Percentiles rank a stretch among this genome's conserved stretches.
Evolutionary conservation across 2,329 filamentous ascomycete genomes (phyloP).

Genomic region (Epicoccum nigrum): DNA sequence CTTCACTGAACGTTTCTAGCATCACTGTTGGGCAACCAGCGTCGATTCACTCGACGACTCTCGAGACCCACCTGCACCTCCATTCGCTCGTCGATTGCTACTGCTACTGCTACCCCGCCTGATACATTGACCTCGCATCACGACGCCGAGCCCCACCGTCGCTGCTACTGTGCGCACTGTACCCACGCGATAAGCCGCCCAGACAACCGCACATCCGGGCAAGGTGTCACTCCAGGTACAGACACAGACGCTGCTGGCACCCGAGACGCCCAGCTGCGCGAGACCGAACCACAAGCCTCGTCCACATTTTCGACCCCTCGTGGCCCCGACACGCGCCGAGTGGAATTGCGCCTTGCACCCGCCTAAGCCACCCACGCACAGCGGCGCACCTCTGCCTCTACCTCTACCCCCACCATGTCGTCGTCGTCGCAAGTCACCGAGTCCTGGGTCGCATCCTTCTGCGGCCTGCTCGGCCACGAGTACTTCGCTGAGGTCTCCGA

Average conservation of each 20-base stretch:
- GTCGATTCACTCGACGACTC: neutral
- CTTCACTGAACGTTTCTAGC: neutral
- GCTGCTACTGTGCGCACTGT: constrained; percentile 12
- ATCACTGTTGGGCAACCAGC: neutral
- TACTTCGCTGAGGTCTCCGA: constrained; percentile 99
- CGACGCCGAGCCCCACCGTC: constrained; percentile 17
- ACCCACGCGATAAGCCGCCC: constrained; percentile 12
- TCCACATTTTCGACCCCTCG: constrained; percentile 39
- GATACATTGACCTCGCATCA: constrained; percentile 7
- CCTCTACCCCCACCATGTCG: constrained; percentile 52
- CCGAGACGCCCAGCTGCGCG: constrained; percentile 5
- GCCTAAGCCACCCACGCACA: constrained; percentile 22
- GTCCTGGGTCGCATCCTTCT: constrained; percentile 98
- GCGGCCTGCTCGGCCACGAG: constrained; percentile 92
- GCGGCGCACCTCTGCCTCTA: constrained; percentile 17
- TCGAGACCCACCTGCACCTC: constrained; percentile 1
- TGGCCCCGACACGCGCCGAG: constrained; percentile 22
- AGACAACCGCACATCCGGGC: neutral
- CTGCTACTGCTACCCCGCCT: constrained; percentile 15
- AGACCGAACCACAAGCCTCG: constrained; percentile 28
- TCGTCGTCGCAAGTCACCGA: constrained; percentile 69
- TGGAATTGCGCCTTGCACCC: constrained; percentile 28
- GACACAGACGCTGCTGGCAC: neutral
- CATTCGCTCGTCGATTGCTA: constrained; percentile 10
- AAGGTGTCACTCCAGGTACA: neutral